A percentile compares a stretch with the other conserved stretches of the same genome.
Conservation (phyloP, 768 basidiomycete species). For the Rhodocollybia butyracea region DNA sequence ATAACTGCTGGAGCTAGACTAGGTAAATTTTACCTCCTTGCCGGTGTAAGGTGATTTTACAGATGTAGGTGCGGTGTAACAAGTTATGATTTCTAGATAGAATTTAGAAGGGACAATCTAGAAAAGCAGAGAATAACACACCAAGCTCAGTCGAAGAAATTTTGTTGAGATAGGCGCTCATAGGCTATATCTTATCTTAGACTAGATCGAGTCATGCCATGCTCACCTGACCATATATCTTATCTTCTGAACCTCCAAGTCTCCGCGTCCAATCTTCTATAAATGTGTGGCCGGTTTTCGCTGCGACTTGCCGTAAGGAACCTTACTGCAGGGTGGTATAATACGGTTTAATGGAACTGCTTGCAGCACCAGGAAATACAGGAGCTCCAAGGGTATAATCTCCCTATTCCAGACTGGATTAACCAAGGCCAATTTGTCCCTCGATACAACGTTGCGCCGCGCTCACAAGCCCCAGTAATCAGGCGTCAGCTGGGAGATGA, state of each 20-base stretch:
- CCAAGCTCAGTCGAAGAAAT: too few species aligned
- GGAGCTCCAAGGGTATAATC: constrained; percentile 37
- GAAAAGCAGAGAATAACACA: too few species aligned
- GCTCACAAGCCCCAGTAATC: constrained; percentile 73
- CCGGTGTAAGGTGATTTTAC: too few species aligned
- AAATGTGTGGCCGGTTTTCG: constrained; percentile 67
- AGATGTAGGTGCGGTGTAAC: too few species aligned
- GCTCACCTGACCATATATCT: neutral
- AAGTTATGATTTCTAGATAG: too few species aligned
- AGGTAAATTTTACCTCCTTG: too few species aligned
- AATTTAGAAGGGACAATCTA: too few species aligned
- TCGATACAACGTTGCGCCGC: constrained; percentile 84
- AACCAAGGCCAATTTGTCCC: constrained; percentile 56
- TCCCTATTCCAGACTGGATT: constrained; percentile 57
- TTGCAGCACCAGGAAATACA: constrained; percentile 40
- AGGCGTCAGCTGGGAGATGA: too few species aligned
- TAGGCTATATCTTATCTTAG: too few species aligned
- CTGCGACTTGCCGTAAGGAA: constrained; percentile 43
- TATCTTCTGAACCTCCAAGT: neutral
- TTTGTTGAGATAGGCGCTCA: too few species aligned
- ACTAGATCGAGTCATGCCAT: neutral
- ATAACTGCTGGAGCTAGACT: neutral
- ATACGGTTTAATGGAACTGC: neutral
- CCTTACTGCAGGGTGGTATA: neutral
- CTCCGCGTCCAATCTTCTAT: too few species aligned